Conservation (phyloP, 192 early-diverging fungal genomes). For the Jimgerdemannia lactiflua region DNA sequence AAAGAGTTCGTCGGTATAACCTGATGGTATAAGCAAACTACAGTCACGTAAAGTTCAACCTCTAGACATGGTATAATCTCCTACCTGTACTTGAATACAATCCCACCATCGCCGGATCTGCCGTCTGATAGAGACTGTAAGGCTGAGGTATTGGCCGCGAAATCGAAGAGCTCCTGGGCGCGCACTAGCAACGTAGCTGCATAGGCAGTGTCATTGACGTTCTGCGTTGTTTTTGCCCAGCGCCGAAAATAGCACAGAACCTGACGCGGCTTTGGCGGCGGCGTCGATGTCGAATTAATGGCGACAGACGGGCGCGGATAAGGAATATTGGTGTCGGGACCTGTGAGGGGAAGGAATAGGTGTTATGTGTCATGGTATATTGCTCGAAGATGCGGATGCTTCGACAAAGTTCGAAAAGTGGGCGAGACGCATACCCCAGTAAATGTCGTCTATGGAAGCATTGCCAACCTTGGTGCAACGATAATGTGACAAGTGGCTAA, state of each 20-base stretch:
- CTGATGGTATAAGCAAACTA: constrained; percentile 17
- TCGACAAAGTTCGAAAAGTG: constrained; percentile 10
- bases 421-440: constrained; percentile 42
- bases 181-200: constrained; percentile 30
- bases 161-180: constrained; percentile 31
- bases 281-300: constrained; percentile 39
- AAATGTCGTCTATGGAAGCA: constrained; percentile 45
- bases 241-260: constrained; percentile 39
- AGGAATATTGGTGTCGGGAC: constrained; percentile 17
- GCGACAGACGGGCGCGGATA: constrained; percentile 33
- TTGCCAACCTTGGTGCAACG: constrained; percentile 46
- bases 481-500: background rate
- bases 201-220: constrained; percentile 35
- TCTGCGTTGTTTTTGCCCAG: constrained; percentile 5
- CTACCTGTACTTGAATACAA: background rate
- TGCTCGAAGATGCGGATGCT: background rate
- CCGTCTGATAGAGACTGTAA: constrained; percentile 28
- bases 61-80: background rate
- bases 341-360: background rate
- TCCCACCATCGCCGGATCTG: constrained; percentile 2
- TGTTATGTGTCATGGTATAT: background rate
- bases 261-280: constrained; percentile 40
- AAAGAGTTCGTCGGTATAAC: constrained; percentile 42
- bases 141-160: constrained; percentile 33
- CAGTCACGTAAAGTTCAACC: background rate